Evolutionary conservation across 805 yeast species (phyloP).

Genomic region (Candida patagonica): DNA sequence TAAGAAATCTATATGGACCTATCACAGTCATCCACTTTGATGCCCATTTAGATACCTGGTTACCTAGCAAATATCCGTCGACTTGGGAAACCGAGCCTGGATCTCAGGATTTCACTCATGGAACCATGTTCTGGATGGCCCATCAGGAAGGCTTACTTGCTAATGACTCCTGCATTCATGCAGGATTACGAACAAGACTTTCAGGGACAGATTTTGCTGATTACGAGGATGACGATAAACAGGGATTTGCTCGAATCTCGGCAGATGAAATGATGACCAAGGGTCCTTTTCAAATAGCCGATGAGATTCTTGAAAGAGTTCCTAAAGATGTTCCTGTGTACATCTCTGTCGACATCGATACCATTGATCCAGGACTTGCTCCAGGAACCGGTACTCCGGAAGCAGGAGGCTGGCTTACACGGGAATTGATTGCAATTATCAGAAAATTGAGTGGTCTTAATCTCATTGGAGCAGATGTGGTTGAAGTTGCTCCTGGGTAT

Average conservation of each 20-base stretch:
- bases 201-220: conserved; percentile 52
- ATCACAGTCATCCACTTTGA: conserved; percentile 73
- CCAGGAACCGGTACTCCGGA: conserved; percentile 80
- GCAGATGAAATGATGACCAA: conserved; percentile 67
- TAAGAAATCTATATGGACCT: conserved; percentile 52
- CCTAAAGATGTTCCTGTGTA: conserved; percentile 63
- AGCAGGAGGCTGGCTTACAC: conserved; percentile 60
- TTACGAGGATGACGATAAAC: conserved; percentile 55
- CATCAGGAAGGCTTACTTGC: conserved; percentile 53
- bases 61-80: conserved; percentile 67
- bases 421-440: conserved; percentile 52
- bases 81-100: conserved; percentile 64
- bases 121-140: conserved; percentile 83
- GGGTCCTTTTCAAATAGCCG: conserved; percentile 52
- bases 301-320: conserved; percentile 43
- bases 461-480: conserved; percentile 67
- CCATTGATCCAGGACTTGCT: conserved; percentile 61
- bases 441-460: conserved; percentile 53
- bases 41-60: conserved; percentile 83
- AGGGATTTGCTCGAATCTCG: conserved; percentile 59
- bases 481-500: conserved; percentile 62
- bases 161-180: conserved; percentile 53
- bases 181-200: conserved; percentile 67
- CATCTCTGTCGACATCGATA: conserved; percentile 67
- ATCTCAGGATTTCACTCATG: conserved; percentile 57